Evolutionary conservation across 768 basidiomycete species (phyloP).

Genomic region (Mrakia frigida): DNA sequence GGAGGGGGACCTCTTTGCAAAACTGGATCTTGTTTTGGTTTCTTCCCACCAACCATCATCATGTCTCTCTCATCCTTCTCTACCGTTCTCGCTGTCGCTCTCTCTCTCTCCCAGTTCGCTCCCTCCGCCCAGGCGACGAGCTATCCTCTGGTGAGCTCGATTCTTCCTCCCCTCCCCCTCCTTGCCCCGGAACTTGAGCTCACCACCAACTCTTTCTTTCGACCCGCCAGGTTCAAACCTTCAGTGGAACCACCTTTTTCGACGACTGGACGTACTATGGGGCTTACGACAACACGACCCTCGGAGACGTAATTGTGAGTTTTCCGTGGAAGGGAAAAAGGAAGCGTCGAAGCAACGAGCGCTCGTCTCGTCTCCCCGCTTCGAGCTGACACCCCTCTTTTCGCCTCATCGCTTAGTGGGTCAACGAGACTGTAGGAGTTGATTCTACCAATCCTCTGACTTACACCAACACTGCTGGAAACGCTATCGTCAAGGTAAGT

Average conservation of each 20-base stretch:
- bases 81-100: conserved; percentile 7
- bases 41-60: background rate
- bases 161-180: background rate
- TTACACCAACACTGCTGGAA: conserved; percentile 64
- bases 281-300: conserved; percentile 59
- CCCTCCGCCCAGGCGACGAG: background rate
- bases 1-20: background rate
- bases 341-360: background rate
- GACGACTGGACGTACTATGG: conserved; percentile 62
- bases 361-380: background rate
- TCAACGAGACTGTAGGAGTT: conserved; percentile 35
- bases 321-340: background rate
- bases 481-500: conserved; percentile 61
- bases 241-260: conserved; percentile 61
- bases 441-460: conserved; percentile 44
- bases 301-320: conserved; percentile 54
- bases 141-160: background rate
- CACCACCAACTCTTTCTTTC: background rate
- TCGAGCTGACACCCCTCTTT: background rate
- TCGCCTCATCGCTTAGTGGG: conserved; percentile 40
- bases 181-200: background rate
- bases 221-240: conserved; percentile 48
- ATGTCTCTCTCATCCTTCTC: conserved; percentile 1
- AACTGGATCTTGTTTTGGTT: background rate
- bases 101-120: background rate